Evolutionary conservation across 495 filamentous ascomycete genomes (phyloP).

Genomic region (Penicillium longicatenatum): DNA sequence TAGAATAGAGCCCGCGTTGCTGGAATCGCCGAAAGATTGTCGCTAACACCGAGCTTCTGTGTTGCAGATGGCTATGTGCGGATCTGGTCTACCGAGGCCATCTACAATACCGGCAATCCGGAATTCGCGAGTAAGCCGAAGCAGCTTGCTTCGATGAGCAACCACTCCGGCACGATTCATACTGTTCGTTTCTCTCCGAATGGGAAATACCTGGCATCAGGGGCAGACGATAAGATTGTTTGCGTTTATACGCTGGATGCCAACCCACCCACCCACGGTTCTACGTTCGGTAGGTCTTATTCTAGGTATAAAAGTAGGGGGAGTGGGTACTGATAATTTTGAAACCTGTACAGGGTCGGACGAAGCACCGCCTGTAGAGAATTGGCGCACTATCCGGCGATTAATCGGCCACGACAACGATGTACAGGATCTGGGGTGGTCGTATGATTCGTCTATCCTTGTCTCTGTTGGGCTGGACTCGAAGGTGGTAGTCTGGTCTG

Average conservation of each 20-base stretch:
- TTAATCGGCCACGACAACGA: constrained; percentile 98
- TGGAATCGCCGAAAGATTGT: neutral
- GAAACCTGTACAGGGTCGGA: constrained; percentile 67
- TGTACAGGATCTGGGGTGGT: constrained; percentile 97
- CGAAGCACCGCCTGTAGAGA: constrained; percentile 90
- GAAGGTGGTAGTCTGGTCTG: constrained; percentile 97
- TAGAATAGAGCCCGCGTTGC: neutral
- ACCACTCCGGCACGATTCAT: constrained; percentile 96
- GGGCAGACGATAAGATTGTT: constrained; percentile 97
- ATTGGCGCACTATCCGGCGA: constrained; percentile 91
- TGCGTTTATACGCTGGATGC: constrained; percentile 91
- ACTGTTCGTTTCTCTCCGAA: constrained; percentile 94
- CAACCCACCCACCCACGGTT: constrained; percentile 69
- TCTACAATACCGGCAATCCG: constrained; percentile 73
- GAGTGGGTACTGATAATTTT: constrained; percentile 2
- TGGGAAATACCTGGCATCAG: constrained; percentile 89
- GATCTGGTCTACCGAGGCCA: constrained; percentile 95
- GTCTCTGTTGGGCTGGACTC: constrained; percentile 97
- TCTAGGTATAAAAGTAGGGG: constrained; percentile 3
- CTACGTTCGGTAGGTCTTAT: constrained; percentile 69
- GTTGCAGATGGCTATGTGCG: constrained; percentile 86
- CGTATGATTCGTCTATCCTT: constrained; percentile 90
- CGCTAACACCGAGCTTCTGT: constrained; percentile 15
- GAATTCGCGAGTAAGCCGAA: constrained; percentile 72
- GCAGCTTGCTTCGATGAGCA: constrained; percentile 96